phyloP scores from a whole-genome alignment of 108 stramenopile genomes.

The Bacterosira constricta region DNA sequence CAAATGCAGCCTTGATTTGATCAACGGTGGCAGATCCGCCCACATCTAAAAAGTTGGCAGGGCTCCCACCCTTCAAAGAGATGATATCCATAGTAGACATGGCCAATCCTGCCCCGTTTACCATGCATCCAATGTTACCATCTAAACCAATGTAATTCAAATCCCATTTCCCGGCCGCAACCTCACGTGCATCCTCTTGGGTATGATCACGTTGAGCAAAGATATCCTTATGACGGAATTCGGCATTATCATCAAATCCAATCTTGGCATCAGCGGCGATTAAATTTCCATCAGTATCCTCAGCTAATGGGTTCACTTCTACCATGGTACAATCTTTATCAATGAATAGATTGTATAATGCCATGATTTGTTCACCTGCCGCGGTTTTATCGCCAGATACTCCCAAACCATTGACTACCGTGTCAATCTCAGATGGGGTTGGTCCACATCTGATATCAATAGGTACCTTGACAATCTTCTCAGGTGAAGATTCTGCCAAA shows the following conservation, averaged over 20 bases:
- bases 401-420: slow-evolving; percentile 40
- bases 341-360: slow-evolving; percentile 80
- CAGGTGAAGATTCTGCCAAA: slow-evolving; percentile 75
- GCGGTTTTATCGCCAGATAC: slow-evolving; percentile 30
- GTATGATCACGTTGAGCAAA: slow-evolving; percentile 67
- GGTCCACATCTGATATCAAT: slow-evolving; percentile 68
- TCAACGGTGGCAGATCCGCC: slow-evolving; percentile 59
- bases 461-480: slow-evolving; percentile 69
- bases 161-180: slow-evolving; percentile 68
- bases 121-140: slow-evolving; percentile 91
- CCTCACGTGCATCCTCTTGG: slow-evolving; percentile 89
- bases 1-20: slow-evolving; percentile 59
- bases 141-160: slow-evolving; percentile 87
- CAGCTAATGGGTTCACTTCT: slow-evolving; percentile 89
- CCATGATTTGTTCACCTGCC: slow-evolving; percentile 51
- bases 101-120: slow-evolving; percentile 89
- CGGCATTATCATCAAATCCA: slow-evolving; percentile 90
- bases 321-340: slow-evolving; percentile 78
- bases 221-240: slow-evolving; percentile 75
- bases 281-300: slow-evolving; percentile 75
- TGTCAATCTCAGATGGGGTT: slow-evolving; percentile 50
- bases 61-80: slow-evolving; percentile 71
- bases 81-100: slow-evolving; percentile 93
- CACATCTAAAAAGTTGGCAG: slow-evolving; percentile 89
- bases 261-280: slow-evolving; percentile 88